Evolutionary conservation across 2,329 filamentous ascomycete species (phyloP), one percentile per base, ranked within the genome.

Genomic region (Diaporthe sp.): DNA sequence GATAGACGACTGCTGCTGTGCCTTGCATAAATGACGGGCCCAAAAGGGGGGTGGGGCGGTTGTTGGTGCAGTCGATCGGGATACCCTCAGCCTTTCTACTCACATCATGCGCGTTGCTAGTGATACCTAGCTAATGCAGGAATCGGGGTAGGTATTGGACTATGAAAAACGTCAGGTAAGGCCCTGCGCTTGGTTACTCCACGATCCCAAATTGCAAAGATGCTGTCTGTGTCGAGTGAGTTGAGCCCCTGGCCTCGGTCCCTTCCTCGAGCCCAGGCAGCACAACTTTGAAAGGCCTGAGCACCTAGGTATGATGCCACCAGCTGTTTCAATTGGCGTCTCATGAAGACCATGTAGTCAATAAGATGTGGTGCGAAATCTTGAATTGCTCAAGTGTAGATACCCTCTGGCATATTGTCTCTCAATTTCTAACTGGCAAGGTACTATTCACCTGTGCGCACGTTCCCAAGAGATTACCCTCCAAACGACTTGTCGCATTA

Each of bases 391-490:
- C n/a, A n/a, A n/a, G n/a, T n/a, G n/a, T n/a, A 8, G 35, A 40
- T 25, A 8, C 8, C 13, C 25, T 35, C 25, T 2, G 25, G 19
- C 13, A 19, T 30, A 38, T 3, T 13, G 19, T 33, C 25, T 28
- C 42, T 52, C 38, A n/a, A 13, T 28, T 57, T 52, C 42, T 72
- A 4, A 77, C 74, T n/a, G 76, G 76, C n/a, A 76, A 52, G 2
- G 76, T 76, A 25, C n/a, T 55, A 13, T 77, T 77, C 22, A 77
- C 76, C 30, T 35, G 38, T 17, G 69, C 58, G 55, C 76, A 77
- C 8, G 38, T 67, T 13, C 76, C 76, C 45, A 77, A 22, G 7
- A 58, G 38, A 28, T 58, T 28, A 15, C 76, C 71, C 47, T 77
- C 64, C 25, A 77, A 64, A 9, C 76, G 52, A 38, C 64, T 71